These are phyloP conservation scores for Cucurbita pepo DNA, from an alignment of 306 rosid genomes.

Conservation along the genomic window DNA sequence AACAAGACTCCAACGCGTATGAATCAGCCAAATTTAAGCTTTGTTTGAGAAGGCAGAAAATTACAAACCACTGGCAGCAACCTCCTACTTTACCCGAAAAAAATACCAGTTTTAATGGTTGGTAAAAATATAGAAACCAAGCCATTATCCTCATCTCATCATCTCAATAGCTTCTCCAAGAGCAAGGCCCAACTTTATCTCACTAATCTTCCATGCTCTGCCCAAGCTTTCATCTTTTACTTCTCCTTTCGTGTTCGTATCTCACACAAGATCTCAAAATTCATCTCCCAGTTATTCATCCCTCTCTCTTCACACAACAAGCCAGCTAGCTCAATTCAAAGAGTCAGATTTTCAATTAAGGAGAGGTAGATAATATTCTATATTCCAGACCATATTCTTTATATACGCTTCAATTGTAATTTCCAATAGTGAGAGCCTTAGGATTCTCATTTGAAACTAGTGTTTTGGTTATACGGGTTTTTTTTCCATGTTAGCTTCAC, in stretches of 20 bases:
- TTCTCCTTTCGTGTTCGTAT: background rate
- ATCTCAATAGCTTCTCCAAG: background rate
- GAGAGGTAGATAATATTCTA: background rate
- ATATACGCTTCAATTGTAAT: background rate
- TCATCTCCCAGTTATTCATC: background rate
- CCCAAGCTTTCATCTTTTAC: background rate
- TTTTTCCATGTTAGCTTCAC: background rate
- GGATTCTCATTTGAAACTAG: background rate
- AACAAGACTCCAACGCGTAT: background rate
- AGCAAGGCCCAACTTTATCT: background rate
- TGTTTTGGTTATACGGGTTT: background rate
- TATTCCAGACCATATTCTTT: background rate
- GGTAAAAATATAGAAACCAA: background rate
- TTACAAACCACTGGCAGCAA: background rate
- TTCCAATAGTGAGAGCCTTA: background rate
- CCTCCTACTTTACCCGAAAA: background rate
- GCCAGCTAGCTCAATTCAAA: background rate
- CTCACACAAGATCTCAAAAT: background rate
- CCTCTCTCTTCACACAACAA: background rate
- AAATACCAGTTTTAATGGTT: background rate
- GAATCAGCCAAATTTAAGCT: background rate
- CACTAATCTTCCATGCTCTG: background rate
- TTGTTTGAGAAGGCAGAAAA: background rate
- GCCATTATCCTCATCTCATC: background rate
- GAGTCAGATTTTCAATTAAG: background rate